Evolutionary conservation across 164 flowering plant species (phyloP).

Genomic region (Magnolia officinalis): DNA sequence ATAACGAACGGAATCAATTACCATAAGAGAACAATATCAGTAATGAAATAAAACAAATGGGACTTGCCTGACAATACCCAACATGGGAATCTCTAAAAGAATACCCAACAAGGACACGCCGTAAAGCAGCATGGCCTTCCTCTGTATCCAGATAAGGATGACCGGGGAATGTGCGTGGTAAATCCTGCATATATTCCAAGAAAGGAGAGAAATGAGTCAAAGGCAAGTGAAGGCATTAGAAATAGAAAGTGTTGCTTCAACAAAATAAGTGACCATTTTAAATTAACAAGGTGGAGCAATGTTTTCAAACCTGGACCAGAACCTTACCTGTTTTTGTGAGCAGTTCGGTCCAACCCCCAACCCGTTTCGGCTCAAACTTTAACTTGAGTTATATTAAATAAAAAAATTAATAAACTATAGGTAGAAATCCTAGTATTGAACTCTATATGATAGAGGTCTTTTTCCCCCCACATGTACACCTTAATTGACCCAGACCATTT

Average conservation of each 20-base stretch:
- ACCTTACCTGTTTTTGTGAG: background rate
- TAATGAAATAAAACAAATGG: background rate
- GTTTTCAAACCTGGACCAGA: background rate
- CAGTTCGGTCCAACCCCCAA: background rate
- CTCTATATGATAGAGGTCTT: background rate
- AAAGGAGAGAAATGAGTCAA: background rate
- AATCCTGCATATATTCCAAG: slow-evolving; percentile 50
- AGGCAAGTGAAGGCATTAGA: background rate
- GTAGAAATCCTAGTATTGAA: background rate
- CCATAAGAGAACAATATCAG: background rate
- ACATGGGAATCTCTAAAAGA: slow-evolving; percentile 96
- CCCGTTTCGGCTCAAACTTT: background rate
- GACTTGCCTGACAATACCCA: slow-evolving; percentile 87
- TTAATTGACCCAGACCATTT: background rate
- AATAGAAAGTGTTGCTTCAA: background rate
- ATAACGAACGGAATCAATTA: background rate
- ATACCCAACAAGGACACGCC: slow-evolving; percentile 91
- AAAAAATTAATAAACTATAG: no score
- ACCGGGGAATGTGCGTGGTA: slow-evolving; percentile 94
- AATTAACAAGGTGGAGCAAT: background rate
- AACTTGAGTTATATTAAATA: background rate
- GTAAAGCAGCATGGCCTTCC: slow-evolving; percentile 86
- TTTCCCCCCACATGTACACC: background rate
- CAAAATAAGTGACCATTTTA: background rate
- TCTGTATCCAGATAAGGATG: slow-evolving; percentile 96